Evolutionary conservation across 371 early-diverging fungal genomes (phyloP).

Genomic region (Apophysomyces elegans): DNA sequence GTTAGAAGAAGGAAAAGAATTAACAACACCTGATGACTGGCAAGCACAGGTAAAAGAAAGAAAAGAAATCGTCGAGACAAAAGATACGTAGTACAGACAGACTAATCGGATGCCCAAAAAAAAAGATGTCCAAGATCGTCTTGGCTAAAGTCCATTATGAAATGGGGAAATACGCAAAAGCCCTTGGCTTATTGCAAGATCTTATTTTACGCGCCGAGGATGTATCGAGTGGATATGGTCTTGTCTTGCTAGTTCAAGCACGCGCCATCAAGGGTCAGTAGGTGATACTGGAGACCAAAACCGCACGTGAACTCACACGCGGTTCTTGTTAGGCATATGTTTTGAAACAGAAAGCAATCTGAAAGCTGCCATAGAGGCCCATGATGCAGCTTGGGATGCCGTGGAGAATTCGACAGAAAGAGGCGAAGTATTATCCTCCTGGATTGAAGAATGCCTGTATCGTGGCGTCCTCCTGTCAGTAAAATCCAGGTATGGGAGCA

Average conservation of each 20-base stretch:
- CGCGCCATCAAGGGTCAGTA: slow-evolving; percentile 54
- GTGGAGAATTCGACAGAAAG: slow-evolving; percentile 37
- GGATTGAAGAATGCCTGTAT: slow-evolving; percentile 75
- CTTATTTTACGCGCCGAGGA: slow-evolving; percentile 38
- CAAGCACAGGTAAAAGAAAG: slow-evolving; percentile 33
- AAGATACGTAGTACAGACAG: background rate
- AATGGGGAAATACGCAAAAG: slow-evolving; percentile 35
- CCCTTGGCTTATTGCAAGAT: slow-evolving; percentile 36
- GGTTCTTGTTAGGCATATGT: slow-evolving; percentile 37
- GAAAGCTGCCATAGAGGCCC: slow-evolving; percentile 54
- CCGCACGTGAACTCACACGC: slow-evolving; percentile 2
- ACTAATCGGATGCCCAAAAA: background rate
- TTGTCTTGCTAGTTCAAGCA: slow-evolving; percentile 56
- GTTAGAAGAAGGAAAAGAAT: slow-evolving; percentile 20
- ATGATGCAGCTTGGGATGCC: slow-evolving; percentile 54
- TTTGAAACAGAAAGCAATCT: slow-evolving; percentile 56
- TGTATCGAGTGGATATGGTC: slow-evolving; percentile 55
- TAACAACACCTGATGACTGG: slow-evolving; percentile 35
- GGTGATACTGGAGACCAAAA: background rate
- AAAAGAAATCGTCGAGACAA: slow-evolving; percentile 5
- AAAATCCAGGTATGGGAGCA: slow-evolving; percentile 44
- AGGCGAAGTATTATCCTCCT: slow-evolving; percentile 57
- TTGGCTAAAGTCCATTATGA: slow-evolving; percentile 47
- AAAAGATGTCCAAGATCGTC: slow-evolving; percentile 42
- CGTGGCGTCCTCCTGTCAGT: slow-evolving; percentile 59